phyloP scores from a whole-genome alignment of 2,329 filamentous ascomycete genomes.

The Rugonectria rugulosa region DNA sequence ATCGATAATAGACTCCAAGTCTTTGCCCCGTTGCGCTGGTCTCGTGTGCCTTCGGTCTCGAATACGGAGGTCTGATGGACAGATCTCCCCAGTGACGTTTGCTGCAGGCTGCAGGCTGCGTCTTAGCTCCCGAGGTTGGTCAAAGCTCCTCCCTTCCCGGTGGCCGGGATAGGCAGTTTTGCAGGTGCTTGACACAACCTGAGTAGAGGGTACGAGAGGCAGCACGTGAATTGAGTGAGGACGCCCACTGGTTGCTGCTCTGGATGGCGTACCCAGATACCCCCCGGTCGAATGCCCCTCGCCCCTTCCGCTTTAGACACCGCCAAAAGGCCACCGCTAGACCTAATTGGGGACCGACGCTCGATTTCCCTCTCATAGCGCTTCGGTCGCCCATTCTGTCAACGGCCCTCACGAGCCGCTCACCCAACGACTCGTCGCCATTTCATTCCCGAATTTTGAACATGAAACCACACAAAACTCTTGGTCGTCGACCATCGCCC shows the following conservation, averaged over 20 bases:
- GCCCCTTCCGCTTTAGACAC: conserved; percentile 32
- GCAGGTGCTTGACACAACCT: background rate
- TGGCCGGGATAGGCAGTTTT: conserved; percentile 12
- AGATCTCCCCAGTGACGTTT: conserved; percentile 17
- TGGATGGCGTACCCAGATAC: conserved; percentile 25
- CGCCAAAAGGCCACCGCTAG: conserved; percentile 38
- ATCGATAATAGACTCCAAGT: conserved; percentile 3
- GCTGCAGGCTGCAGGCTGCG: background rate
- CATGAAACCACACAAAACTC: conserved; percentile 29
- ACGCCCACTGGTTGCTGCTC: conserved; percentile 17
- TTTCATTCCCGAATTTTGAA: conserved; percentile 22
- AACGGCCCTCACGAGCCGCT: conserved; percentile 30
- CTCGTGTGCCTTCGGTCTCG: conserved; percentile 17
- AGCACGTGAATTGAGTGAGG: conserved; percentile 31
- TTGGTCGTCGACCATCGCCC: conserved; percentile 15
- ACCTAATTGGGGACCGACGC: conserved; percentile 46
- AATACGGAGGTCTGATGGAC: conserved; percentile 18
- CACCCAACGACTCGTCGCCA: conserved; percentile 22
- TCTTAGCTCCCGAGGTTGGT: conserved; percentile 6
- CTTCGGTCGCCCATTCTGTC: conserved; percentile 31
- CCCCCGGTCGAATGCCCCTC: conserved; percentile 13
- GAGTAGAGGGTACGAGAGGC: conserved; percentile 13
- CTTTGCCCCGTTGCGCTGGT: conserved; percentile 6
- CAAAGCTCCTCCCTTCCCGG: conserved; percentile 4
- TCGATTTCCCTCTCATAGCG: conserved; percentile 28